Evolutionary conservation across 1,284 basidiomycete genomes (phyloP).

Genomic region (Taiwanofungus camphoratus): DNA sequence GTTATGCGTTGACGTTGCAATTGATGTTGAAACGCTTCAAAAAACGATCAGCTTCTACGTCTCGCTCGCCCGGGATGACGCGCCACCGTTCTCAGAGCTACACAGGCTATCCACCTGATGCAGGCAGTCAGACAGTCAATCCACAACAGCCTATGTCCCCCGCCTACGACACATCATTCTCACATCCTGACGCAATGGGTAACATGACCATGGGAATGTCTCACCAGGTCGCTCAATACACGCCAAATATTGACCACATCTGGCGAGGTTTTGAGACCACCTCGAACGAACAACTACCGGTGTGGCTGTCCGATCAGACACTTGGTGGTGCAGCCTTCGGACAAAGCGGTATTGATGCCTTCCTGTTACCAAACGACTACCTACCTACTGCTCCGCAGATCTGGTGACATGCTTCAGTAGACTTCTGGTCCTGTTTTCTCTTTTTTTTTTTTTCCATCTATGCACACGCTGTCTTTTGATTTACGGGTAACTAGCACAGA

Average conservation of each 20-base stretch:
- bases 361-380: slow-evolving; percentile 70
- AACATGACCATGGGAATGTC: slow-evolving; percentile 23
- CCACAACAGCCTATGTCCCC: slow-evolving; percentile 25
- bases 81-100: slow-evolving; percentile 30
- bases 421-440: slow-evolving; percentile 5
- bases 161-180: slow-evolving; percentile 27
- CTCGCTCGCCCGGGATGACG: slow-evolving; percentile 52
- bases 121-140: slow-evolving; percentile 16
- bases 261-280: slow-evolving; percentile 69
- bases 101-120: slow-evolving; percentile 21
- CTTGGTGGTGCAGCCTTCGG: slow-evolving; percentile 68
- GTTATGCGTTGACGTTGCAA: slow-evolving; percentile 83
- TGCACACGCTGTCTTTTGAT: slow-evolving; percentile 11
- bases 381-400: slow-evolving; percentile 65
- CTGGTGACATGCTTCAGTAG: slow-evolving; percentile 40
- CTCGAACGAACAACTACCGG: slow-evolving; percentile 66
- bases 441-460: slow-evolving; percentile 4
- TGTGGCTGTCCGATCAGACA: slow-evolving; percentile 79
- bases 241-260: slow-evolving; percentile 62
- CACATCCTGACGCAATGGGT: slow-evolving; percentile 19
- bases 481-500: slow-evolving; percentile 4
- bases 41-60: slow-evolving; percentile 49
- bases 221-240: slow-evolving; percentile 28
- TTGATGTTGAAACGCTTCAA: slow-evolving; percentile 81
- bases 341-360: slow-evolving; percentile 79